Percentiles rank a stretch among this genome's conserved stretches.
Evolutionary conservation across 192 early-diverging fungal genomes (phyloP).

Genomic region (Mortierella hygrophila): DNA sequence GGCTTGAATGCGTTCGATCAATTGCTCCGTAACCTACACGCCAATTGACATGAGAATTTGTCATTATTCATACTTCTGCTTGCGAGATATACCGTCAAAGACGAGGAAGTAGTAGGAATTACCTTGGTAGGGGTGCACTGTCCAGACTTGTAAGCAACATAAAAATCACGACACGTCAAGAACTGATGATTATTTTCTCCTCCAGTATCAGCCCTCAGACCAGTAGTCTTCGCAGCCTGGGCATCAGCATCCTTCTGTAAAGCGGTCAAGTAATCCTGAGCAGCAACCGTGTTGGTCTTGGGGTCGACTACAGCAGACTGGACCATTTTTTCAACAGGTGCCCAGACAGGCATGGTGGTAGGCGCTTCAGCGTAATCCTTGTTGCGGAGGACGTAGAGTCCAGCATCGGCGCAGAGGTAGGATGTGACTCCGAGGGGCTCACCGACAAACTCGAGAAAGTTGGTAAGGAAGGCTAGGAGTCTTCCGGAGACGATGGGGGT

Average conservation of each 20-base stretch:
- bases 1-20: constrained; percentile 34
- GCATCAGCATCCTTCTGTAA: constrained; percentile 21
- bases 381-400: constrained; percentile 40
- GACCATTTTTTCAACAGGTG: constrained; percentile 28
- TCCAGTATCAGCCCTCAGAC: background rate
- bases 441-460: constrained; percentile 51
- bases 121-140: constrained; percentile 53
- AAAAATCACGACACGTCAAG: constrained; percentile 60
- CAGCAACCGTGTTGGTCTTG: background rate
- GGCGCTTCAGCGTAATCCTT: constrained; percentile 40
- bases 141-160: constrained; percentile 50
- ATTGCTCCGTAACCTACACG: constrained; percentile 48
- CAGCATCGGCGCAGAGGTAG: constrained; percentile 43
- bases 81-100: background rate
- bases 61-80: background rate
- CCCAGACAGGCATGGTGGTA: constrained; percentile 52
- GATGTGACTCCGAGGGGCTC: constrained; percentile 26
- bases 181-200: constrained; percentile 19
- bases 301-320: background rate
- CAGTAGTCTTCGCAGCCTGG: background rate
- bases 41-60: background rate
- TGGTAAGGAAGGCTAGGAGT: constrained; percentile 38
- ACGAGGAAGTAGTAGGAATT: background rate
- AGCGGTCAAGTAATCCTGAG: constrained; percentile 2
- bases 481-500: constrained; percentile 56